Base-by-base conservation (phyloP, 345 rosid species). In the Acer yangbiense region DNA sequence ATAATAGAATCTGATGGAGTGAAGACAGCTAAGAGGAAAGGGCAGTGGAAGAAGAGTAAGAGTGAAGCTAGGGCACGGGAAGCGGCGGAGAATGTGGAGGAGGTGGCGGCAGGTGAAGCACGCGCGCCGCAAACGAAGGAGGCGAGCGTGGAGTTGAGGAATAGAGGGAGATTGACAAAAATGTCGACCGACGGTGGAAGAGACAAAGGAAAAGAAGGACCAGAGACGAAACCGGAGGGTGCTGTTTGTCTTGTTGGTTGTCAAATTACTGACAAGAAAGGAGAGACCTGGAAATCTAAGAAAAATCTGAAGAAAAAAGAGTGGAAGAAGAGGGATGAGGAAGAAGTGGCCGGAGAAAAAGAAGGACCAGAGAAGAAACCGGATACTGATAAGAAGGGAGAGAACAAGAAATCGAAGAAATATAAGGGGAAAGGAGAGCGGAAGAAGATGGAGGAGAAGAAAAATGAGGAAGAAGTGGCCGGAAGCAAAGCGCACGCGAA, bases 401-500 rank as follows among this genome's bases (percentile, higher is more conserved):
- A 35, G 6, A 4, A 21, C 17, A 18, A 9, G 21, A 17, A 17
- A 3, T 57, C 9, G 35, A 27, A 29, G 41, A 16, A 16, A 48
- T 16, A 16, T 35, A 39, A 32, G 17, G 52, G 65, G 64, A 35
- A 43, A 68, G 12, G 21, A 21, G 64, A 8, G 64, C 21, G 12
- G 68, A 35, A 27, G 3, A 58, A 32, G 43, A 7, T 32, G 76
- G 55, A 25, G 29, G 14, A 17, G 71, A 11, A 55, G 71, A 29
- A 16, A 44, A 66, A 8, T 0, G 64, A 71, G 50, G 41, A 62
- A 61, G 75, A 77, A 57, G 54, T 16, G 67, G 2, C 43, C 27
- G 57, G 13, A 54, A 63, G 64, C 11, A 75, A 65, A 13, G 6
- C 17, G 12, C 73, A 64, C 57, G 68, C 74, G 68, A 58, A 41